phyloP scores from a whole-genome alignment of 108 stramenopile genomes.

The Licmophora abbreviata region DNA sequence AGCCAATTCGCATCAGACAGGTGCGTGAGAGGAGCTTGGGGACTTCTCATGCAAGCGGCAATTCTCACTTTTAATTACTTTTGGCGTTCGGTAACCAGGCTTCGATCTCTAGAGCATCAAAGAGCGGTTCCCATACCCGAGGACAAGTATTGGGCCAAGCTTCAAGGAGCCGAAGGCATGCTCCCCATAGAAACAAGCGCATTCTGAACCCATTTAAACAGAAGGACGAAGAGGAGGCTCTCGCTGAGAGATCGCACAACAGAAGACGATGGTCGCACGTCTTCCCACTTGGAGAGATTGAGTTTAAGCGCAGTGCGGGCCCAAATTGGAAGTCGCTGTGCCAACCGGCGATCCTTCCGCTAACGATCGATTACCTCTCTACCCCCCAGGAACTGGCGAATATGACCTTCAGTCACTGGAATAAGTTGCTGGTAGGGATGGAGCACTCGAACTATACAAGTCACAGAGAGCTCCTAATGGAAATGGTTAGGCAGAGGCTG shows the following conservation, averaged over 20 bases:
- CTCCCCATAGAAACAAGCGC: conserved; percentile 1
- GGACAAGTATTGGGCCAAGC: too few relatives aligned
- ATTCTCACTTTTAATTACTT: too few relatives aligned
- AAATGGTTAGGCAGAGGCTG: conserved; percentile 84
- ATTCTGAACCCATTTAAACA: conserved; percentile 87
- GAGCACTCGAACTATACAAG: conserved; percentile 62
- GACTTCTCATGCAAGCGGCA: too few relatives aligned
- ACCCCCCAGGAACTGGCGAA: conserved; percentile 71
- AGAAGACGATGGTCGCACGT: conserved; percentile 94
- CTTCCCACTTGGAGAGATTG: conserved; percentile 85
- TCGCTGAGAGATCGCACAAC: conserved; percentile 91
- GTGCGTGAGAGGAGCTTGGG: too few relatives aligned
- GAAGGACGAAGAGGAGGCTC: conserved; percentile 85
- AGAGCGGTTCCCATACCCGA: too few relatives aligned
- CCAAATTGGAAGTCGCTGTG: conserved; percentile 95
- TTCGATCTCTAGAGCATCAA: too few relatives aligned
- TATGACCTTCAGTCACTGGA: conserved; percentile 62
- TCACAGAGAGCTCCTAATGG: conserved; percentile 74
- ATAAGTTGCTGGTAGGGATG: conserved; percentile 64
- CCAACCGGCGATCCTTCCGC: conserved; percentile 92
- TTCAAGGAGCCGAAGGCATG: too few relatives aligned
- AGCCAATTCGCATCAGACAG: too few relatives aligned
- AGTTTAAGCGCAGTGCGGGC: conserved; percentile 78
- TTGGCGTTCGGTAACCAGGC: too few relatives aligned
- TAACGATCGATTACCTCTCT: conserved; percentile 94